Percentiles rank a stretch among this genome's conserved stretches.
Evolutionary conservation across 768 basidiomycete genomes (phyloP).

Genomic region (Sarcodon sp.): DNA sequence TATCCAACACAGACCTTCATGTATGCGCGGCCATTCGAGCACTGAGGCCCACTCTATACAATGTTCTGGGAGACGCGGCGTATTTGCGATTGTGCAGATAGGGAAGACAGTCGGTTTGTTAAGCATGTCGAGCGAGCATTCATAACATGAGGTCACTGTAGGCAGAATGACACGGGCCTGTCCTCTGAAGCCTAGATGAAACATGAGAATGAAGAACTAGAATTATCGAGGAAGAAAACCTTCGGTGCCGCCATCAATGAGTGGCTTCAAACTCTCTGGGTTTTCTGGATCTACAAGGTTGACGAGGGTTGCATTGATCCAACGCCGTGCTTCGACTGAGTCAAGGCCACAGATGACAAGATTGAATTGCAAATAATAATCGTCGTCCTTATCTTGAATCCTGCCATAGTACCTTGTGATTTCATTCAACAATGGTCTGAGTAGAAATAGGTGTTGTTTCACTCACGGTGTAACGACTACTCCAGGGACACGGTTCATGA

Average conservation of each 20-base stretch:
- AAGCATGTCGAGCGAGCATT: conserved; percentile 96
- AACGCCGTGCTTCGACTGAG: conserved; percentile 91
- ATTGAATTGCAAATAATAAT: conserved; percentile 95
- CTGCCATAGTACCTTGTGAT: conserved; percentile 77
- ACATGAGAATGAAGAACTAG: background rate
- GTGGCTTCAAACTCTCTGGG: conserved; percentile 87
- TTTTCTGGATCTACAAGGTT: conserved; percentile 89
- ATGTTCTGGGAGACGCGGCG: conserved; percentile 94
- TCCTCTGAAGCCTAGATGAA: conserved; percentile 79
- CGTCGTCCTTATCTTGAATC: conserved; percentile 94
- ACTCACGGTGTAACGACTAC: conserved; percentile 93
- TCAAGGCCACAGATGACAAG: conserved; percentile 95
- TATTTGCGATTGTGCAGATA: conserved; percentile 98
- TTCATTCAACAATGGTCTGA: too few relatives aligned
- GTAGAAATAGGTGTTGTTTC: background rate
- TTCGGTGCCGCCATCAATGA: conserved; percentile 98
- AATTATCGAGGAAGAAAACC: conserved; percentile 31
- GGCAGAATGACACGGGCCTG: conserved; percentile 96
- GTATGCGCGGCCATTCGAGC: conserved; percentile 92
- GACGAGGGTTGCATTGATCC: conserved; percentile 98
- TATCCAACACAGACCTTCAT: conserved; percentile 47
- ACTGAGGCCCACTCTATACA: conserved; percentile 99
- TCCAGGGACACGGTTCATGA: conserved; percentile 93
- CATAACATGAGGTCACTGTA: conserved; percentile 91
- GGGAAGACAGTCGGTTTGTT: conserved; percentile 96